Conservation (phyloP, 2,329 filamentous ascomycete genomes). For the Nigrograna mackinnonii region DNA sequence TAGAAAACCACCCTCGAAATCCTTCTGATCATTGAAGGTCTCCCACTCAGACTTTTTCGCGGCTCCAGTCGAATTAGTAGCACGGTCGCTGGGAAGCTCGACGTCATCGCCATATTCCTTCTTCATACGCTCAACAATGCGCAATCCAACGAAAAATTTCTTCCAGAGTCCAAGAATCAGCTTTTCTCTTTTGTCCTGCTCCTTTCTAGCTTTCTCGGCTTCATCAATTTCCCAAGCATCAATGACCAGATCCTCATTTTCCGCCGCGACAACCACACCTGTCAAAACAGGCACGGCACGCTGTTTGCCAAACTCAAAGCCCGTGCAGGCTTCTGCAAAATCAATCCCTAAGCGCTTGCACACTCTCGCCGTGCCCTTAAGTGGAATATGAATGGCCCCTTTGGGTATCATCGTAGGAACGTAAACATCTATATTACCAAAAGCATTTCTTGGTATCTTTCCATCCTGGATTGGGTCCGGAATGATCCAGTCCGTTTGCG, state of each 20-base stretch:
- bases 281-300: conserved; percentile 92
- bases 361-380: conserved; percentile 74
- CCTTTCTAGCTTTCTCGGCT: conserved; percentile 73
- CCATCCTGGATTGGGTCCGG: conserved; percentile 84
- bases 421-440: conserved; percentile 96
- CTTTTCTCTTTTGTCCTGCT: conserved; percentile 81
- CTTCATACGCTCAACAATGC: conserved; percentile 62
- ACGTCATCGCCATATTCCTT: conserved; percentile 35
- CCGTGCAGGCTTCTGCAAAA: conserved; percentile 91
- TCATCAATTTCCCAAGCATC: conserved; percentile 76
- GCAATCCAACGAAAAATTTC: conserved; percentile 82
- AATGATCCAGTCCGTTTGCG: conserved; percentile 96
- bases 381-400: conserved; percentile 83
- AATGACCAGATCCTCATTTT: conserved; percentile 74
- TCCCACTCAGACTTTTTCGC: conserved; percentile 49
- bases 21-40: conserved; percentile 27
- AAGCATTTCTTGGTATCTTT: conserved; percentile 89
- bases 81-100: conserved; percentile 48
- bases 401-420: conserved; percentile 88
- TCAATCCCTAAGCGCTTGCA: conserved; percentile 86
- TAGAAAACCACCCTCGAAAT: conserved; percentile 48
- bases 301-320: conserved; percentile 93
- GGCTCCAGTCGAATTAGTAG: conserved; percentile 58
- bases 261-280: conserved; percentile 84
- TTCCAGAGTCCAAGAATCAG: conserved; percentile 77